Evolutionary conservation across 148 eudicot genomes (phyloP), one percentile per base, ranked within the genome.

Genomic region (Fagopyrum homotropicum): DNA sequence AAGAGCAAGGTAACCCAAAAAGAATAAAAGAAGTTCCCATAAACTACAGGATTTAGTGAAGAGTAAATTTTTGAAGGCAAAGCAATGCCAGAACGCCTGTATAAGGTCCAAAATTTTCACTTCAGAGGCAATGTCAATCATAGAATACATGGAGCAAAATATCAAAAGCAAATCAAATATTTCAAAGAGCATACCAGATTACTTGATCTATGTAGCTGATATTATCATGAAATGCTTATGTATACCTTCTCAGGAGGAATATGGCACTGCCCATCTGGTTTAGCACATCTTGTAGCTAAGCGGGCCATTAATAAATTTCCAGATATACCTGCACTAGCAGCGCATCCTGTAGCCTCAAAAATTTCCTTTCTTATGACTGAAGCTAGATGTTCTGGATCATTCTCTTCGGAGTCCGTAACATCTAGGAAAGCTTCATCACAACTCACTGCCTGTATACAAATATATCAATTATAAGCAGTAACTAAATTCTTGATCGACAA

Each of bases 381-480:
- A 73, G 96, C 94, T 80, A 95, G 88, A 80, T 72, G 48, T 75
- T 86, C 89, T 75, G 92, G 88, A 76, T 92, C 92, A 51, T 79
- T 82, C 77, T 84, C 88, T 72, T 86, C 84, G 7, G 88, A 86
- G 48, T 84, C 86, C 46, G 87, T 83, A 79, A 88, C 83, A 80
- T 95, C 99, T 73, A 95, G 75, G 81, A 92, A 92, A 69, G 99
- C 99, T 85, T 95, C 99, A 85, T 95, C 99, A 84, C 99, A 95
- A 78, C 99, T 95, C 56, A 95, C 89, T 61, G 97, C 99, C 99
- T 95, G 88, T 69, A 14, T 64, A 64, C 76, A 78, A 75, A 66
- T 6, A 61, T 49, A 57, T 63, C 74, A 46, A 15, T 63, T 72
- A 47, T 61, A 47, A 45, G 35, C 45, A 70, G 30, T 11, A 49